Evolutionary conservation across 805 yeast species (phyloP).

Genomic region (Monosporozyma yasuniensis): DNA sequence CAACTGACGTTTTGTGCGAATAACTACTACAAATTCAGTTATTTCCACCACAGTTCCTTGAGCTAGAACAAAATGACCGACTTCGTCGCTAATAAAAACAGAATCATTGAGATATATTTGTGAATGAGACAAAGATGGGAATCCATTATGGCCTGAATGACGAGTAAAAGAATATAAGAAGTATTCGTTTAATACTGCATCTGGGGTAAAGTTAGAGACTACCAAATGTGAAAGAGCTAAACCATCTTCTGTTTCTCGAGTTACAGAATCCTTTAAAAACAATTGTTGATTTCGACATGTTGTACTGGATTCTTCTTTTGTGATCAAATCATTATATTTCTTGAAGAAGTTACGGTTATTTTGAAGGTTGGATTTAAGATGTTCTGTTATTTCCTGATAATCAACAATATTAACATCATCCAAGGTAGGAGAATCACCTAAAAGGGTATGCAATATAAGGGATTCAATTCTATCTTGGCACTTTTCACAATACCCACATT

Average conservation of each 20-base stretch:
- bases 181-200: conserved; percentile 14
- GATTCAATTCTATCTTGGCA: conserved; percentile 53
- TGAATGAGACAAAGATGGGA: conserved; percentile 25
- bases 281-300: conserved; percentile 48
- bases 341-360: conserved; percentile 47
- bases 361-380: conserved; percentile 32
- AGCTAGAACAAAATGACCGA: conserved; percentile 67
- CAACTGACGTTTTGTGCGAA: conserved; percentile 49
- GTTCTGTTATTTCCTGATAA: conserved; percentile 43
- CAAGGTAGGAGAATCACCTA: conserved; percentile 37
- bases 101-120: conserved; percentile 53
- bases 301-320: conserved; percentile 61
- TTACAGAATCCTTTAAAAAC: conserved; percentile 43
- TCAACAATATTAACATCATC: conserved; percentile 43
- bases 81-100: conserved; percentile 69
- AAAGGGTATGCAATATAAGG: conserved; percentile 52
- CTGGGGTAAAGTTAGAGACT: conserved; percentile 28
- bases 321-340: conserved; percentile 66
- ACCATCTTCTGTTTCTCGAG: conserved; percentile 55
- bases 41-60: conserved; percentile 47
- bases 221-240: conserved; percentile 45
- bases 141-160: conserved; percentile 10
- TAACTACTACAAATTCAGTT: conserved; percentile 34
- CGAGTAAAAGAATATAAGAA: conserved; percentile 46
- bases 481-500: conserved; percentile 47